Conservation (phyloP, 768 basidiomycete genomes). For the Chalciporus chontae region DNA sequence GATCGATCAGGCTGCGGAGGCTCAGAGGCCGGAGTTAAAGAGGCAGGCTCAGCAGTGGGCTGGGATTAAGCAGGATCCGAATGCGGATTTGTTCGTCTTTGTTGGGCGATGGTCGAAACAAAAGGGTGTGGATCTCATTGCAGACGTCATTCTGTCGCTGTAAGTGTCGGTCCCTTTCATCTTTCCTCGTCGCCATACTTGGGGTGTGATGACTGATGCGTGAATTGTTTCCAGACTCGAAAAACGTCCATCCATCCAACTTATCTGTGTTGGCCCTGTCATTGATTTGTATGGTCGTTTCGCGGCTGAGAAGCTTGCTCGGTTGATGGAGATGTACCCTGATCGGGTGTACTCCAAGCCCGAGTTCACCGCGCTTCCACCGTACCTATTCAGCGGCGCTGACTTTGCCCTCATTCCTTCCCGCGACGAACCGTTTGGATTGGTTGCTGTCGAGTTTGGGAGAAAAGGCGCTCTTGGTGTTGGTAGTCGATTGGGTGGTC, state of each 20-base stretch:
- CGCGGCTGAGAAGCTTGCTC: constrained; percentile 88
- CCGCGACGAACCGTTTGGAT: constrained; percentile 93
- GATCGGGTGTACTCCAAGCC: constrained; percentile 95
- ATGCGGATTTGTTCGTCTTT: constrained; percentile 90
- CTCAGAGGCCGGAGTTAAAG: constrained; percentile 87
- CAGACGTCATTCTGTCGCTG: constrained; percentile 90
- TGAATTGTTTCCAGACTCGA: constrained; percentile 54
- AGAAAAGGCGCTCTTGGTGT: constrained; percentile 95
- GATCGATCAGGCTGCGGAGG: constrained; percentile 79
- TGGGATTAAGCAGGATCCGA: constrained; percentile 84
- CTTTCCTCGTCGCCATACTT: too few species aligned
- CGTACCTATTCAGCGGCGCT: constrained; percentile 90
- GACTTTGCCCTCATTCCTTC: constrained; percentile 96
- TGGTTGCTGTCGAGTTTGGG: constrained; percentile 95
- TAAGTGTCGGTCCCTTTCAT: constrained; percentile 35
- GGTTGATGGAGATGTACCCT: constrained; percentile 93
- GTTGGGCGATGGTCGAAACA: constrained; percentile 98
- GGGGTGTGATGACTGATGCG: neutral
- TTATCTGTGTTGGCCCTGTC: constrained; percentile 89
- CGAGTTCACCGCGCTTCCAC: constrained; percentile 91
- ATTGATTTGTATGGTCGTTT: constrained; percentile 95
- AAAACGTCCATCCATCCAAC: constrained; percentile 80
- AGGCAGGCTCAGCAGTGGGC: constrained; percentile 96
- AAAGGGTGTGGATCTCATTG: constrained; percentile 96
- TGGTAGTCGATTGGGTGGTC: constrained; percentile 88